A percentile compares a stretch with the other conserved stretches of the same genome.
These are phyloP conservation scores for Gymnopilus junonius DNA, from an alignment of 768 basidiomycete genomes.

Conservation along the genomic window DNA sequence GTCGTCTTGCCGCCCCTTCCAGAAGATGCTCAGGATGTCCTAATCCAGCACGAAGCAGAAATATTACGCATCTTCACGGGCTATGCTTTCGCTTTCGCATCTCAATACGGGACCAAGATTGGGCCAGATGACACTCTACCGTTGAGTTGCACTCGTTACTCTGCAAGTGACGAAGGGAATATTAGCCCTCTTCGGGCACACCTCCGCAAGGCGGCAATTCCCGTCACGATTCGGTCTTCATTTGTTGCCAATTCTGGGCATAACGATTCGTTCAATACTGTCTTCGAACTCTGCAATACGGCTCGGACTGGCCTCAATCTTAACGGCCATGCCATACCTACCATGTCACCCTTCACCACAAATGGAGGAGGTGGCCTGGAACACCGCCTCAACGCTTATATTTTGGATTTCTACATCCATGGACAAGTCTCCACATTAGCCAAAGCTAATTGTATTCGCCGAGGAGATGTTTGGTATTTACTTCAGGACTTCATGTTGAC, in stretches of 20 bases:
- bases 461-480: conserved; percentile 67
- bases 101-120: conserved; percentile 44
- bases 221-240: conserved; percentile 51
- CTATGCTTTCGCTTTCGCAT: conserved; percentile 56
- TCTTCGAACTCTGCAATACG: conserved; percentile 57
- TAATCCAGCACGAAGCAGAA: conserved; percentile 54
- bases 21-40: conserved; percentile 37
- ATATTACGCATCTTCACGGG: conserved; percentile 57
- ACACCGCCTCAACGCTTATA: conserved; percentile 60
- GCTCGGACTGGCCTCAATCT: conserved; percentile 57
- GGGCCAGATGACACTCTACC: conserved; percentile 53
- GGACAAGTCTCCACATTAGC: conserved; percentile 56
- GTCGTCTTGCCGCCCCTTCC: conserved; percentile 60
- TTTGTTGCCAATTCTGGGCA: conserved; percentile 76
- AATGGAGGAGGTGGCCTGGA: conserved; percentile 13
- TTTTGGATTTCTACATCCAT: conserved; percentile 72
- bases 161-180: conserved; percentile 3
- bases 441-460: conserved; percentile 59
- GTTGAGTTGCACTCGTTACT: conserved; percentile 41
- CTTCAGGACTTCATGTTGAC: conserved; percentile 62
- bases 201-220: conserved; percentile 43
- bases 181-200: conserved; percentile 35
- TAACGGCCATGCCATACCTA: conserved; percentile 64
- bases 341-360: conserved; percentile 40
- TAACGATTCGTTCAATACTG: conserved; percentile 52